Base-by-base conservation (phyloP, 2,329 filamentous ascomycete genomes). In the Incumbomyces lentus region DNA sequence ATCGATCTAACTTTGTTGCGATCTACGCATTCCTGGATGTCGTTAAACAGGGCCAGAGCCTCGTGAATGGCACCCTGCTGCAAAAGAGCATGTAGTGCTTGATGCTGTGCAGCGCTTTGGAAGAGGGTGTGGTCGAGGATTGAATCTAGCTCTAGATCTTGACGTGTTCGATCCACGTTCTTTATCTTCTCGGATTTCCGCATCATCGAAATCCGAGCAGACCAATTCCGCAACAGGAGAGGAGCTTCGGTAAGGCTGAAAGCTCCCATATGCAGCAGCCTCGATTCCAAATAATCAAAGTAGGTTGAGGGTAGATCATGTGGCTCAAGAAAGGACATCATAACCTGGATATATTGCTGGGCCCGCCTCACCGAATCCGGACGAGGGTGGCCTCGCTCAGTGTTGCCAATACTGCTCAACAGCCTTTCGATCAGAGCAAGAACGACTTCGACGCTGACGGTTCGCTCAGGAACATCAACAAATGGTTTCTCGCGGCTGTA, bases 401-500 rank as follows among this genome's bases (percentile, higher is more conserved):
- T 50, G 54, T 66, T 29, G 37, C 69, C 70, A 17, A 69, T 54
- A 45, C 66, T 67, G 49, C 70, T 74, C 34, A 72, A 57, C 12
- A 78, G 58, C 13, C 69, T 72, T 54, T 78, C 73, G 26, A 78
- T 62, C 34, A 78, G 68, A 5, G 74, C 72, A 43, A 70, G 64
- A 19, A 80, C 68, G 10, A 81, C 69, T 59, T 82, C 78, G 35
- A 67, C 66, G 55, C 76, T 80, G 54, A 82, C 70, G 0, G 73
- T 78, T 41, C 66, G 61, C 35, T 52, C 49, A 2, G 64, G 67
- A 30, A 70, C 62, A n/a, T 68, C 66, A 26, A 63, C 58, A 49
- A 69, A 67, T 2, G 62, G 51, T 19, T 55, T 45, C 14, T 54
- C 53, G 4, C 26, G 10, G 29, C 51, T 50, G 40, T 52, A 55